Conservation (phyloP, 345 rosid species). For the Mercurialis annua region DNA sequence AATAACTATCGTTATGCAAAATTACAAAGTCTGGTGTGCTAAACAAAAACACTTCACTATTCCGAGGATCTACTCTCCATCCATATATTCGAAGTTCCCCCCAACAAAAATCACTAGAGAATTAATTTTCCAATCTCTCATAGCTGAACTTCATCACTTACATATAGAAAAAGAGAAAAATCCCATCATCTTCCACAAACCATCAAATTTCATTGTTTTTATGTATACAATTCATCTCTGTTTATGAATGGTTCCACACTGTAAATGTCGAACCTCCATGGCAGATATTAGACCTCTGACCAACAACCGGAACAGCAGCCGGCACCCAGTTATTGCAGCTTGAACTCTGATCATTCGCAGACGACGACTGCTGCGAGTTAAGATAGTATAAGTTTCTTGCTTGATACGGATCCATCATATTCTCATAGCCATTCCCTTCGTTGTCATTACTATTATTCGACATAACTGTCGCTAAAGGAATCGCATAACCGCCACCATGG, state of each 20-base stretch:
- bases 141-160: slow-evolving; percentile 37
- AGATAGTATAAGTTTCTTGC: slow-evolving; percentile 45
- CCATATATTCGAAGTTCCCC: slow-evolving; percentile 36
- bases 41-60: slow-evolving; percentile 22
- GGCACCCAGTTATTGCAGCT: slow-evolving; percentile 45
- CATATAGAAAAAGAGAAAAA: not conserved
- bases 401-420: slow-evolving; percentile 33
- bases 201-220: slow-evolving; percentile 9
- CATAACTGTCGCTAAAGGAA: slow-evolving; percentile 36
- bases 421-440: slow-evolving; percentile 30
- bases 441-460: slow-evolving; percentile 16
- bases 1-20: slow-evolving; percentile 22
- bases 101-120: slow-evolving; percentile 42
- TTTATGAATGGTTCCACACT: slow-evolving; percentile 53
- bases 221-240: slow-evolving; percentile 12
- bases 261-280: slow-evolving; percentile 56
- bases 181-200: slow-evolving; percentile 15
- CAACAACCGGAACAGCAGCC: slow-evolving; percentile 36
- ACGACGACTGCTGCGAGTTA: slow-evolving; percentile 35
- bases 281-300: slow-evolving; percentile 38
- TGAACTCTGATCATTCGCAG: slow-evolving; percentile 21
- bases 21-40: slow-evolving; percentile 32
- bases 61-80: slow-evolving; percentile 30
- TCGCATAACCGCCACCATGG: slow-evolving; percentile 25
- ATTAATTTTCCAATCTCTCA: slow-evolving; percentile 17